Conservation (phyloP, 2,329 filamentous ascomycete genomes). For the Coleophoma eucalyptorum region DNA sequence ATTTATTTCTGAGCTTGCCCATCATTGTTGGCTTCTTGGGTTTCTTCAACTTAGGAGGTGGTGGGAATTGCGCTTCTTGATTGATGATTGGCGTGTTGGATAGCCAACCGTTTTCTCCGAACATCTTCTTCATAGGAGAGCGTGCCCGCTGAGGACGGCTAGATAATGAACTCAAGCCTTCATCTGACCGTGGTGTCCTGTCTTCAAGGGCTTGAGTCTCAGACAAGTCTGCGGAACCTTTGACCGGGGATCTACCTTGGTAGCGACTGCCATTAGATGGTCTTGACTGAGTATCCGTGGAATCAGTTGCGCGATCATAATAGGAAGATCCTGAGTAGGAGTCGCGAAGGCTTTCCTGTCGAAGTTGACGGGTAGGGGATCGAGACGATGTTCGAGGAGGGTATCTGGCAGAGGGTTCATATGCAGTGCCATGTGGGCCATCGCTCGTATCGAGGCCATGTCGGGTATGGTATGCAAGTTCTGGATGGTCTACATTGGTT, state of each 20-base stretch:
- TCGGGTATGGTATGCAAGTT: no score
- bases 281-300: not conserved
- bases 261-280: conserved; percentile 2
- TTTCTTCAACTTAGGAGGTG: conserved; percentile 6
- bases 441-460: no score
- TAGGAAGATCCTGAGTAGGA: not conserved
- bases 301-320: not conserved
- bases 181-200: not conserved
- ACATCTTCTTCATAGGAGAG: conserved; percentile 30
- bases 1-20: conserved; percentile 22
- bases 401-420: no score
- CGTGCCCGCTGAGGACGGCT: conserved; percentile 19
- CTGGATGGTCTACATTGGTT: no score
- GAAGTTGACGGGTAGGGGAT: not conserved
- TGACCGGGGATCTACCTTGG: conserved; percentile 12
- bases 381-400: not conserved
- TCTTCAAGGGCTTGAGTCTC: conserved; percentile 13
- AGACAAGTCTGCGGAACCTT: conserved; percentile 10
- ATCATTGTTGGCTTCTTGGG: conserved; percentile 21
- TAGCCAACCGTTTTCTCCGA: conserved; percentile 27
- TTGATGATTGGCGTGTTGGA: conserved; percentile 13
- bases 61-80: not conserved
- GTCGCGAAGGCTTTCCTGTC: not conserved
- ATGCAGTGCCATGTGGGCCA: no score
- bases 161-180: not conserved